Percentiles rank a stretch among this genome's conserved stretches.
phyloP scores from a whole-genome alignment of 2,329 filamentous ascomycete genomes.

The Hypomyces rosellus region DNA sequence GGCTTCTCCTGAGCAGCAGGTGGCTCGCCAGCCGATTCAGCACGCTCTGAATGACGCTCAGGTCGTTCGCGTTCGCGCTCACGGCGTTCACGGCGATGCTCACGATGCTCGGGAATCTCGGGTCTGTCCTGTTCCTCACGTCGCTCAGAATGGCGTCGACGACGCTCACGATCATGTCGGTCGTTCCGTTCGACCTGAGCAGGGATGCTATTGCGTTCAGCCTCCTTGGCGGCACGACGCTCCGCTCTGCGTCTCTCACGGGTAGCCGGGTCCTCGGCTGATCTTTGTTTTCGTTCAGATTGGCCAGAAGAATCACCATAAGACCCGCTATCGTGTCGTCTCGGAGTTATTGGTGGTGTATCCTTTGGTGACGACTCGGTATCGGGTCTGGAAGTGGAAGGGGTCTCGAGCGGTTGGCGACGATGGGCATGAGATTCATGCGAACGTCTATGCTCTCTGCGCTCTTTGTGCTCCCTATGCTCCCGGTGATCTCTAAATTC shows the following conservation, averaged over 20 bases:
- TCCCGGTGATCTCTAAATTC: conserved; percentile 18
- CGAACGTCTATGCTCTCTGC: conserved; percentile 22
- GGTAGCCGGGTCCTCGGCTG: conserved; percentile 43
- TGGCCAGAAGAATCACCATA: conserved; percentile 35
- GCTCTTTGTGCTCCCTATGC: background rate
- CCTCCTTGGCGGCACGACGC: conserved; percentile 14
- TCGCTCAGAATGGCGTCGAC: conserved; percentile 7
- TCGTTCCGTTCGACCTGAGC: background rate
- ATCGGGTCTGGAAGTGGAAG: conserved; percentile 10
- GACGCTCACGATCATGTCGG: conserved; percentile 4
- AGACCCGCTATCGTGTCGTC: conserved; percentile 41
- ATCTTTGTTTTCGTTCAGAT: conserved; percentile 32
- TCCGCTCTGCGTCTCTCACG: conserved; percentile 36
- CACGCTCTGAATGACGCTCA: background rate
- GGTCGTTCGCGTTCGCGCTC: conserved; percentile 1
- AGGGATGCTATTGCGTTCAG: conserved; percentile 6
- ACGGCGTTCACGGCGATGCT: conserved; percentile 8
- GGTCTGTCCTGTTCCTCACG: conserved; percentile 9
- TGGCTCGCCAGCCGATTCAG: background rate
- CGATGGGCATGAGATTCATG: conserved; percentile 24
- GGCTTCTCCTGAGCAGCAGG: background rate
- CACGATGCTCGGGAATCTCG: conserved; percentile 10
- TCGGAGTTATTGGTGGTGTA: conserved; percentile 34
- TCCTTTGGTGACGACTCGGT: conserved; percentile 21
- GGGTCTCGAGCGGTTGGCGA: conserved; percentile 32